These are phyloP conservation scores for Logfia minima DNA, from an alignment of 129 eudicot genomes.

Conservation along the genomic window DNA sequence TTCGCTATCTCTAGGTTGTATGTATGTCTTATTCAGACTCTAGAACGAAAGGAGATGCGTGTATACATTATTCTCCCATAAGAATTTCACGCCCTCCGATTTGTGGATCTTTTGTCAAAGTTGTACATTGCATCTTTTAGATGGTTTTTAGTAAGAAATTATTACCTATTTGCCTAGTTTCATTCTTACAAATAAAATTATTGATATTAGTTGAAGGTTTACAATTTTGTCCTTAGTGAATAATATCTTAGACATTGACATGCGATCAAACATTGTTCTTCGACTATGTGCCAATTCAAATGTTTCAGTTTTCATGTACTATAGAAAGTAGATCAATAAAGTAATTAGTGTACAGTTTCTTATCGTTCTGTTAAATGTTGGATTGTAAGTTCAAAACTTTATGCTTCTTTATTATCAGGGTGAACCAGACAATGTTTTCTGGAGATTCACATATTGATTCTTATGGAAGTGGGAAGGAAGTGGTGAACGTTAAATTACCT, in stretches of 20 bases:
- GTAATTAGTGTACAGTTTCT: not conserved
- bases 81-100: too few relatives aligned
- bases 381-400: not conserved
- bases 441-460: conserved; percentile 48
- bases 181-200: not conserved
- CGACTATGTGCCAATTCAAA: too few relatives aligned
- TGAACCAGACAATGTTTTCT: conserved; percentile 91
- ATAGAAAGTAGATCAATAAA: not conserved
- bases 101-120: too few relatives aligned
- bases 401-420: conserved; percentile 46
- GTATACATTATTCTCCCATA: too few relatives aligned
- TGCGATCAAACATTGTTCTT: too few relatives aligned
- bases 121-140: too few relatives aligned
- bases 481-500: conserved; percentile 72
- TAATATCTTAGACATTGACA: too few relatives aligned
- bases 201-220: not conserved
- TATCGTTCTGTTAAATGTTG: not conserved
- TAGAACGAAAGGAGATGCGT: too few relatives aligned
- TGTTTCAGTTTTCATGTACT: too few relatives aligned
- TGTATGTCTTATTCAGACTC: too few relatives aligned
- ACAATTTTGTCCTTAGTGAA: not conserved
- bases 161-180: not conserved
- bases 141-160: too few relatives aligned
- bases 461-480: conserved; percentile 85
- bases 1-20: too few relatives aligned